Evolutionary conservation across 805 yeast species (phyloP).

Genomic region (Novakomyces olei): DNA sequence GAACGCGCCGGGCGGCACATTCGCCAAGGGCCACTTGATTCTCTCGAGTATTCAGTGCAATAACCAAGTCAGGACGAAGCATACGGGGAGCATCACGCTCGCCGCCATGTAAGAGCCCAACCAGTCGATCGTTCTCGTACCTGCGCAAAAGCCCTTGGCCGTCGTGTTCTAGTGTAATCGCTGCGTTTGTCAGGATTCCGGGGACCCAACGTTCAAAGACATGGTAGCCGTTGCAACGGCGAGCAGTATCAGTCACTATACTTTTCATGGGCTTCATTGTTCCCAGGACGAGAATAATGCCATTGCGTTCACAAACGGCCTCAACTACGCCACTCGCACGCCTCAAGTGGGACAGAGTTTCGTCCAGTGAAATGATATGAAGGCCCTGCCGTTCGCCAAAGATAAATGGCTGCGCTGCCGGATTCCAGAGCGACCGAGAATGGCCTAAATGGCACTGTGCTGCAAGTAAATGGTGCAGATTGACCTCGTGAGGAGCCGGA

Average conservation of each 20-base stretch:
- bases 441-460: slow-evolving; percentile 94
- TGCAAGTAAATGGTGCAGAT: slow-evolving; percentile 54
- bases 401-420: slow-evolving; percentile 30
- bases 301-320: slow-evolving; percentile 67
- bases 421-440: slow-evolving; percentile 40
- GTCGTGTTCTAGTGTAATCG: slow-evolving; percentile 10
- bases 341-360: slow-evolving; percentile 51
- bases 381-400: slow-evolving; percentile 80
- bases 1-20: slow-evolving; percentile 61
- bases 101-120: no score
- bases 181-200: slow-evolving; percentile 75
- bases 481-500: slow-evolving; percentile 27
- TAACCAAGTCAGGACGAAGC: slow-evolving; percentile 73
- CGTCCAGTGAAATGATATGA: slow-evolving; percentile 73
- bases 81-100: not conserved
- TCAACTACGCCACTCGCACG: slow-evolving; percentile 71
- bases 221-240: slow-evolving; percentile 54
- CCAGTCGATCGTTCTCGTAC: slow-evolving; percentile 46
- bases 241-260: slow-evolving; percentile 59
- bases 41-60: slow-evolving; percentile 70
- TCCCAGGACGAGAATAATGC: slow-evolving; percentile 66
- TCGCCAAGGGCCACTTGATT: slow-evolving; percentile 61
- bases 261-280: slow-evolving; percentile 57
- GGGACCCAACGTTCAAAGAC: slow-evolving; percentile 81
- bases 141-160: slow-evolving; percentile 21